Evolutionary conservation across 176 grass and related monocot genomes (phyloP).

Genomic region (Thalia dealbata): DNA sequence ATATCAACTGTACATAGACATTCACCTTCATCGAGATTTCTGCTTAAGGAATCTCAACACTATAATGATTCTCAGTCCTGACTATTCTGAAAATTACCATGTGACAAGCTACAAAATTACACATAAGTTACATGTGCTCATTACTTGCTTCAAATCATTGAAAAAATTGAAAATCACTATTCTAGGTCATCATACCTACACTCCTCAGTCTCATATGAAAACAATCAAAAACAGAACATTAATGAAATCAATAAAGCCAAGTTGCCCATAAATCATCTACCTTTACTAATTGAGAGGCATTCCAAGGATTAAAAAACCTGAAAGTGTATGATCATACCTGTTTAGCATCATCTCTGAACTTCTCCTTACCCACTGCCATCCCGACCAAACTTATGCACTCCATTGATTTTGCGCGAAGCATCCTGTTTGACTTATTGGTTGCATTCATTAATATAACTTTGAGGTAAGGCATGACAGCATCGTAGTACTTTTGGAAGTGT

Average conservation of each 20-base stretch:
- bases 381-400: constrained; percentile 99
- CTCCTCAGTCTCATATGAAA: too few species aligned
- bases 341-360: constrained; percentile 95
- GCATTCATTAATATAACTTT: constrained; percentile 98
- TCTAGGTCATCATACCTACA: too few species aligned
- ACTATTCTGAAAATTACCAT: too few species aligned
- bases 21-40: too few species aligned
- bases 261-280: background rate
- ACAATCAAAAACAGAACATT: too few species aligned
- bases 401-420: constrained; percentile 98
- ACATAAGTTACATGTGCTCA: too few species aligned
- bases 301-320: background rate
- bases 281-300: background rate
- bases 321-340: constrained; percentile 34
- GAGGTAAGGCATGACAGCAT: constrained; percentile 95
- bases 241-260: background rate
- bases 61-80: too few species aligned
- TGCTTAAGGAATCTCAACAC: too few species aligned
- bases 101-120: too few species aligned
- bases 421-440: constrained; percentile 94
- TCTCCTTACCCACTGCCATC: constrained; percentile 98
- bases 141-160: too few species aligned
- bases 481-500: constrained; percentile 97
- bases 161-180: too few species aligned
- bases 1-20: too few species aligned